Base-by-base conservation (phyloP, 805 yeast species). In the Kuraishia molischiana region DNA sequence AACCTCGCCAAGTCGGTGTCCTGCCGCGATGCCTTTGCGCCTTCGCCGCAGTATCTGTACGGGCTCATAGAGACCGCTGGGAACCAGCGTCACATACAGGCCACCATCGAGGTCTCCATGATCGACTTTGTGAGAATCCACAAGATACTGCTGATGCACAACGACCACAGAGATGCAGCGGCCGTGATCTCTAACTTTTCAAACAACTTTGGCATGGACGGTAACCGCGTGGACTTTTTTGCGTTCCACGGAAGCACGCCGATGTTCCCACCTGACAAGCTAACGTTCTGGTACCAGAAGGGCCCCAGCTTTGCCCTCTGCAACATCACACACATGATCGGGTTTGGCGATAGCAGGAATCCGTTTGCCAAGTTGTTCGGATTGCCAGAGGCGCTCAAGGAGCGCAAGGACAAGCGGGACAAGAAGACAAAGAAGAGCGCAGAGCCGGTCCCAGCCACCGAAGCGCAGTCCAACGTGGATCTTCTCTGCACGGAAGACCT, bases 1-100 rank as follows among this genome's bases (percentile, higher is more conserved):
- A 80, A 82, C 47, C 70, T 84, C 17, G 92, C 92, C 9, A 83
- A 82, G 54, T 72, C 84, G 33, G 89, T 83, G 8, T 72, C 77
- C 41, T 83, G 90, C 49, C 73, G 82, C 42, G 92, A 84, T 52
- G 86, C 90, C 5, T 84, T 84, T 58, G 86, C 81, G 3, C 94
- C 94, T 19, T 80, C 92, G 2, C 79, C 75, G 36, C 87, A 81
- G 48, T 84, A 84, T 52, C 67, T 84, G 57, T 67, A 81, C 47
- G 67, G 82, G 61, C 87, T 84, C 17, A 82, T 84, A 36, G 92
- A 83, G 46, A 83, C 82, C 50, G 83, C 82, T 42, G 74, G 79
- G 49, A 72, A 77, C n/a, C 79, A 76, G 44, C 53, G 79, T 39
- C 72, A 72, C 49, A 70, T 74, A 34, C 53, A 81, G 53, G 64